Base-by-base conservation (phyloP, 441 rosid species). In the Eutrema salsugineum region DNA sequence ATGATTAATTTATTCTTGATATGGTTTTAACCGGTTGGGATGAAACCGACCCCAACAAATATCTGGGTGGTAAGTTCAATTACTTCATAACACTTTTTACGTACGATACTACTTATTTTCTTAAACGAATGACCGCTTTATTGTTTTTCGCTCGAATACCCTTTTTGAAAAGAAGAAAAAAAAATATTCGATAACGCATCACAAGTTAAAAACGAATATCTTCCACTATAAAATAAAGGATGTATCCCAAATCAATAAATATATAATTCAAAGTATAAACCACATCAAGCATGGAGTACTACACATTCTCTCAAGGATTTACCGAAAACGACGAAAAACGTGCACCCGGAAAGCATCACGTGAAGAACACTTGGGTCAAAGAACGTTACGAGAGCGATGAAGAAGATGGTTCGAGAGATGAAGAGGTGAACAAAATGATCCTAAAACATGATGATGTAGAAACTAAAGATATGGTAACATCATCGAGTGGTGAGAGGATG, bases 301-400 rank as follows among this genome's bases (percentile, higher is more conserved):
- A 75, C 75, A 75, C 75, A 68, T 68, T 35, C 46, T 72, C 59
- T 22, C 71, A 63, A 72, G 65, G 47, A 12, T 53, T 51, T 20
- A 40, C 49, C 8, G 49, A 63, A 39, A 56, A 55, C 28, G 59
- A 68, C 27, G 57, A 75, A 6, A 70, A 68, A 27, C 56, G 72
- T 60, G 68, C 43, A 42, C 27, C 73, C 5, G 33, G 53, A 75
- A 69, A 69, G 6, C 70, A 75, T 69, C 79, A 68, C 60, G 70
- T 75, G 39, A 63, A 56, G 60, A 68, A 47, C 32, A 55, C 54
- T 39, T 63, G 70, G 70, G 65, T 63, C 7, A 69, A 74, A 67
- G 78, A 74, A 74, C 78, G 68, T 33, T 74, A 74, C 61, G 73
- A 73, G 78, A 73, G 78, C 39, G 78, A 74, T 74, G 78, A 44